These are phyloP conservation scores for Hymenoscyphus albidus DNA, from an alignment of 2,329 filamentous ascomycete species.

Conservation along the genomic window DNA sequence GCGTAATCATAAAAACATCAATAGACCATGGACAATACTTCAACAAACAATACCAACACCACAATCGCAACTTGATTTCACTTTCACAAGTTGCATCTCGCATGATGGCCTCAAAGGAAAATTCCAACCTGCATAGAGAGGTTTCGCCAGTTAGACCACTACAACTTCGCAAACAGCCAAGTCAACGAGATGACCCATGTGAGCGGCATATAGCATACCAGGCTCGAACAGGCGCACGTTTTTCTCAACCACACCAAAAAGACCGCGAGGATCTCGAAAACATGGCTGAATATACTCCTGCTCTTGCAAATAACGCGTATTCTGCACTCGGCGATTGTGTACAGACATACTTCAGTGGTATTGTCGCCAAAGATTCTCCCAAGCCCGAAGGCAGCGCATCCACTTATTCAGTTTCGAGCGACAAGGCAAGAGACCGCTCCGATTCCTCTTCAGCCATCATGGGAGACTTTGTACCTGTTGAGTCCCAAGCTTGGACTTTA, in stretches of 20 bases:
- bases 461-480: conserved; percentile 28
- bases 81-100: neutral
- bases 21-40: neutral
- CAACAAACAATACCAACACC: neutral
- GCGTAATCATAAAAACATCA: neutral
- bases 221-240: neutral
- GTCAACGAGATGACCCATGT: neutral
- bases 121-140: neutral
- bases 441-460: conserved; percentile 24
- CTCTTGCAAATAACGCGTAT: neutral
- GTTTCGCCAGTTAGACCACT: neutral
- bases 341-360: neutral
- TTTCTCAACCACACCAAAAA: neutral
- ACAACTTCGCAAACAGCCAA: neutral
- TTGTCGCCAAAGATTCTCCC: neutral
- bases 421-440: conserved; percentile 12
- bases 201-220: neutral
- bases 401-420: conserved; percentile 10
- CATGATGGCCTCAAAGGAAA: neutral
- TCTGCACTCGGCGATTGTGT: conserved; percentile 3
- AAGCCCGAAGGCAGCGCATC: neutral
- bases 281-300: neutral
- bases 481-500: conserved; percentile 7
- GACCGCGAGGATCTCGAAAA: neutral
- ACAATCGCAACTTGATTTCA: neutral